These are phyloP conservation scores for Nannochloris sp. DNA, from an alignment of 139 green algal species.

Conservation along the genomic window DNA sequence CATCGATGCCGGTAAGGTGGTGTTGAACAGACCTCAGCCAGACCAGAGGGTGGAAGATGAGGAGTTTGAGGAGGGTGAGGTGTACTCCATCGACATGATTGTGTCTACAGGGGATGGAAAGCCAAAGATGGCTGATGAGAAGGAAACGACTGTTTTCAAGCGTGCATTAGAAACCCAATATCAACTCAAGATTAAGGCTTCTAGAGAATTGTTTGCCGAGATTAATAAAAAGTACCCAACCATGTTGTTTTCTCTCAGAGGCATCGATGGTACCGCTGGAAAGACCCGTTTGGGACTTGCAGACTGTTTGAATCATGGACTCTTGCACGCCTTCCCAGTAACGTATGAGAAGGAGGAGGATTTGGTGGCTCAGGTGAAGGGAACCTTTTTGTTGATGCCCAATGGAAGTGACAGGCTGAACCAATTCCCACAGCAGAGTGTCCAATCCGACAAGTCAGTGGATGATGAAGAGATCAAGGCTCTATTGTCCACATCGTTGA, in stretches of 20 bases:
- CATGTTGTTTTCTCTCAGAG: constrained; percentile 85
- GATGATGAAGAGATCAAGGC: constrained; percentile 52
- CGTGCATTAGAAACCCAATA: constrained; percentile 85
- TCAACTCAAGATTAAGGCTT: constrained; percentile 80
- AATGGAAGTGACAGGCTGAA: constrained; percentile 84
- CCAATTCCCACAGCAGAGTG: constrained; percentile 48
- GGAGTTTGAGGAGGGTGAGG: constrained; percentile 95
- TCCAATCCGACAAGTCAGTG: constrained; percentile 67
- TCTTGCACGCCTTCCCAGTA: constrained; percentile 93
- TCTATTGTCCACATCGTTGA: constrained; percentile 41
- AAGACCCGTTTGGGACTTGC: constrained; percentile 65
- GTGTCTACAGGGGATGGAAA: constrained; percentile 84
- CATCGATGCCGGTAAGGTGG: constrained; percentile 94
- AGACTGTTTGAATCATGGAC: constrained; percentile 89
- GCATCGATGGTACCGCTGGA: constrained; percentile 25
- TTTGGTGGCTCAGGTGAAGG: constrained; percentile 68
- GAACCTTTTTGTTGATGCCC: constrained; percentile 93
- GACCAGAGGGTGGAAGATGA: constrained; percentile 79
- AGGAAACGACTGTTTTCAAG: constrained; percentile 97
- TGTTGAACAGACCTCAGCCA: constrained; percentile 76
- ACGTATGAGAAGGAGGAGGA: constrained; percentile 78
- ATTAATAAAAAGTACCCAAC: constrained; percentile 78
- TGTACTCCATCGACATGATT: constrained; percentile 93
- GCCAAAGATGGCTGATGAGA: constrained; percentile 69
- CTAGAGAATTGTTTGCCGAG: constrained; percentile 69